phyloP scores from a whole-genome alignment of 106 monocot species.

The Allium cepa region DNA sequence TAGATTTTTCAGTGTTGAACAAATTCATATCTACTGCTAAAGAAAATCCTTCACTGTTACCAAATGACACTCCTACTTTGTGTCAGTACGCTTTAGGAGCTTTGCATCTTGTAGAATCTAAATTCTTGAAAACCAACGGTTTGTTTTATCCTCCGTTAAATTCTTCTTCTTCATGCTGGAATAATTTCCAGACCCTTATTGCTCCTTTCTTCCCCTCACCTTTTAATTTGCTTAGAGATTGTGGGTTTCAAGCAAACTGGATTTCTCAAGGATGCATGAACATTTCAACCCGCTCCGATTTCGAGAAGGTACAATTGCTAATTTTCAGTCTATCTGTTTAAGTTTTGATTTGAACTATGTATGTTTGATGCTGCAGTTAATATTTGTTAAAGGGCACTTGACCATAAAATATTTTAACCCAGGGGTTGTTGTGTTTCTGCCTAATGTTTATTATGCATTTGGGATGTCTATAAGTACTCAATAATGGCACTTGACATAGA shows the following conservation, averaged over 20 bases:
- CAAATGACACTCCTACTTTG: conserved; percentile 15
- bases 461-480: too few relatives aligned
- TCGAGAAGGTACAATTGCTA: conserved; percentile 15
- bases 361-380: too few relatives aligned
- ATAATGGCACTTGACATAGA: too few relatives aligned
- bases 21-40: conserved; percentile 24
- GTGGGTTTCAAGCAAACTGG: conserved; percentile 30
- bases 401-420: too few relatives aligned
- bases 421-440: too few relatives aligned
- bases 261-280: conserved; percentile 72
- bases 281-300: conserved; percentile 43
- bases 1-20: conserved; percentile 54
- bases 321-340: too few relatives aligned
- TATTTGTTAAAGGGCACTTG: too few relatives aligned
- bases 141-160: conserved; percentile 45
- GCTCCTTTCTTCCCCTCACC: conserved; percentile 5
- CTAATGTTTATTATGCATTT: too few relatives aligned
- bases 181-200: conserved; percentile 17
- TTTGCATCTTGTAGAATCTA: conserved; percentile 50
- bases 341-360: too few relatives aligned
- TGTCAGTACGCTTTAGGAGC: conserved; percentile 37
- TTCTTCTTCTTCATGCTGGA: conserved; percentile 52
- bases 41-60: conserved; percentile 2
- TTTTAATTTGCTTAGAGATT: conserved; percentile 38
- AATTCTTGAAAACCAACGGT: conserved; percentile 38